Base-by-base conservation (phyloP, 2,329 filamentous ascomycete genomes). In the Ophiosphaerella korrae region DNA sequence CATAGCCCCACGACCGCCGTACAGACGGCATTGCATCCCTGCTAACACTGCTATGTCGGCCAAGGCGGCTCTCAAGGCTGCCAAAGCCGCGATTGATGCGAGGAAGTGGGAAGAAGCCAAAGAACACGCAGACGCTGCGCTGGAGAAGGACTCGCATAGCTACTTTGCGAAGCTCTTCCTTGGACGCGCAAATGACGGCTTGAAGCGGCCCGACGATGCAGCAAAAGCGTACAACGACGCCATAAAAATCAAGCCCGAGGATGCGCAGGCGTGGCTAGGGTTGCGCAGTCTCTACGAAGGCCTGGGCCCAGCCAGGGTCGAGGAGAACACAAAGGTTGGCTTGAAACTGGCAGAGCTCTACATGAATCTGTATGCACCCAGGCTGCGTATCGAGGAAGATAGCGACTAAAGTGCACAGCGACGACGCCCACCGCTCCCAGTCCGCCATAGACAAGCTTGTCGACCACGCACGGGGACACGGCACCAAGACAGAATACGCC, bases 91-190 rank as follows among this genome's bases (percentile, higher is more conserved):
- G 40, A 82, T 96, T 60, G 89, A 90, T 68, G 82, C 86, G 53
- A 84, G 89, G 64, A 88, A 94, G 67, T 96, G 87, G 78, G 87
- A 88, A 53, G 86, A 89, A 66, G 91, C 88, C 37, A 81, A 87
- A 43, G 77, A 83, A 26, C 85, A 91, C 69, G 86, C 90, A 4
- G 81, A 85, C 53, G 82, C 83, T 24, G 79, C 95, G 33, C 77
- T 96, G 41, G 80, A 86, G 45, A 83, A 83, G 57, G 92, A 97
- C 55, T 77, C 87, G 2, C 83, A 87, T 56, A 95, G 88, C 72
- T 94, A 96, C 74, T 90, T 93, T 73, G 92, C 86, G 83, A 84
- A 90, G 58, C 82, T 97, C n/a, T 95, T 97, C 68, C 79, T 96
- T 14, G 94, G 90, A 2, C 90, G 95, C 71, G 89, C 90, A 2